These are phyloP conservation scores for Diplodia scrobiculata DNA, from an alignment of 2,329 filamentous ascomycete genomes.

Conservation along the genomic window DNA sequence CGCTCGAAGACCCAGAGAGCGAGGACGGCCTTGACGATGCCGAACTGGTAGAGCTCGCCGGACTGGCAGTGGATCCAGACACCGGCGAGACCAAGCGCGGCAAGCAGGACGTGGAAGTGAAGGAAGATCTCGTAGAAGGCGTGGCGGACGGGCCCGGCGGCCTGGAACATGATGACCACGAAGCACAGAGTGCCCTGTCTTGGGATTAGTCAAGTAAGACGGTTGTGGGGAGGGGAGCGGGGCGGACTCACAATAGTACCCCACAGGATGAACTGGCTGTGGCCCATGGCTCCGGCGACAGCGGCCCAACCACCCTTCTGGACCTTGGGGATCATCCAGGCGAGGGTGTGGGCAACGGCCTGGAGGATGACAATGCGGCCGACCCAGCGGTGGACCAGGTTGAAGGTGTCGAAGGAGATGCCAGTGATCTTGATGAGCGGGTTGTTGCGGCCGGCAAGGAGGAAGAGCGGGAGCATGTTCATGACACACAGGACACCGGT, in stretches of 20 bases:
- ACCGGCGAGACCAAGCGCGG: conserved; percentile 61
- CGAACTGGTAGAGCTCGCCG: conserved; percentile 59
- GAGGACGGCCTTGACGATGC: conserved; percentile 63
- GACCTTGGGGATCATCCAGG: conserved; percentile 57
- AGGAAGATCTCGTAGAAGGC: conserved; percentile 81
- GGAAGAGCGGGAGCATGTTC: conserved; percentile 77
- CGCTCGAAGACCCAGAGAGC: conserved; percentile 70
- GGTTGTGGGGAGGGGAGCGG: neutral
- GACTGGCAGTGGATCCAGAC: conserved; percentile 67
- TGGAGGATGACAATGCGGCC: conserved; percentile 75
- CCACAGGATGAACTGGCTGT: conserved; percentile 56
- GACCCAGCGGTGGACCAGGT: conserved; percentile 78
- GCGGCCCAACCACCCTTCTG: conserved; percentile 54
- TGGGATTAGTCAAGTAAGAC: conserved; percentile 23
- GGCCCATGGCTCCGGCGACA: conserved; percentile 46
- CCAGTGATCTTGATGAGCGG: conserved; percentile 70
- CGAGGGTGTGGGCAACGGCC: conserved; percentile 64
- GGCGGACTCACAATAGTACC: conserved; percentile 63
- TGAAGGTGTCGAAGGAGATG: conserved; percentile 81
- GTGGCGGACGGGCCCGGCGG: conserved; percentile 70
- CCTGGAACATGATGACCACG: conserved; percentile 66
- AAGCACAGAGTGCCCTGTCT: conserved; percentile 61
- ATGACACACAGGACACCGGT: conserved; percentile 69
- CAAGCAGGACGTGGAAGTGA: conserved; percentile 67
- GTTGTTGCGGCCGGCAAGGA: conserved; percentile 76